These are phyloP conservation scores for Camellia sinensis DNA, from an alignment of 148 eudicot species.

Conservation along the genomic window DNA sequence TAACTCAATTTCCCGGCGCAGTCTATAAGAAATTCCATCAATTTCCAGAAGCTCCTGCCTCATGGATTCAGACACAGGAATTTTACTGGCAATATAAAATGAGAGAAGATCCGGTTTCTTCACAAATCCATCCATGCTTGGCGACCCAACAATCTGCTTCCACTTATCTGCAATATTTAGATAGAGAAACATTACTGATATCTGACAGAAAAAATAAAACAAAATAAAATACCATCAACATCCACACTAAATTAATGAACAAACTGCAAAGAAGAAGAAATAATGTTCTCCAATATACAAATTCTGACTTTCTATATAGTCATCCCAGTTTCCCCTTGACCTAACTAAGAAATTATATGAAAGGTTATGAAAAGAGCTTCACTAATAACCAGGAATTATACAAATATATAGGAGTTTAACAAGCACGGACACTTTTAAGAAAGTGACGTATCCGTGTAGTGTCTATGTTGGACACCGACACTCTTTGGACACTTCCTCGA, in stretches of 20 bases:
- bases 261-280: conserved; percentile 6
- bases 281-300: neutral
- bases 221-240: neutral
- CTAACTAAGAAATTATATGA: conserved; percentile 4
- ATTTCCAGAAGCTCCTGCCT: conserved; percentile 97
- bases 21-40: conserved; percentile 79
- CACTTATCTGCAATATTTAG: conserved; percentile 69
- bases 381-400: neutral
- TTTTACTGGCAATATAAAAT: conserved; percentile 82
- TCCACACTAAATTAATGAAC: neutral
- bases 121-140: conserved; percentile 67
- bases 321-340: neutral
- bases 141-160: conserved; percentile 75
- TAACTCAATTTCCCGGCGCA: conserved; percentile 85
- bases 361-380: neutral
- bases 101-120: conserved; percentile 77
- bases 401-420: no score
- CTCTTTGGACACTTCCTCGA: no score
- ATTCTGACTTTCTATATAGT: neutral
- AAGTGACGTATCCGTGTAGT: no score
- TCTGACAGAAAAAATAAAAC: neutral
- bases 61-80: conserved; percentile 82
- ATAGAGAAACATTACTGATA: neutral
- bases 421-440: no score
- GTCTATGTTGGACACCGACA: no score